A percentile compares a stretch with the other conserved stretches of the same genome.
These are phyloP conservation scores for Pancytospora philotis DNA, from an alignment of 371 early-diverging fungal species.

Conservation along the genomic window DNA sequence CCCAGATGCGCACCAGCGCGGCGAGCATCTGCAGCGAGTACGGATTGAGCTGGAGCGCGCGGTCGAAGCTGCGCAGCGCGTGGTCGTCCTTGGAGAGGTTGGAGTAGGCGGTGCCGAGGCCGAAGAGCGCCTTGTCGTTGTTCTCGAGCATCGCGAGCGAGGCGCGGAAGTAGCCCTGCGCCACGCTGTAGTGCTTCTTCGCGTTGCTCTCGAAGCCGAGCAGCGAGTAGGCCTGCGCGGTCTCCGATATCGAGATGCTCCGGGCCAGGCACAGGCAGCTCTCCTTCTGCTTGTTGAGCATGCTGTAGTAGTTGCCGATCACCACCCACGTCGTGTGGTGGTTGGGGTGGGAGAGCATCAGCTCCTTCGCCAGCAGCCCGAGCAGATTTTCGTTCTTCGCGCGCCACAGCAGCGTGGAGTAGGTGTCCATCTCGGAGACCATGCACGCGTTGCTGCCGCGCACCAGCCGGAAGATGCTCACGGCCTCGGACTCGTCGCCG, in stretches of 20 bases:
- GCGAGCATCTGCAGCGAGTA: conserved; percentile 48
- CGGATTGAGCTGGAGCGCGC: conserved; percentile 48
- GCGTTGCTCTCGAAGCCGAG: conserved; percentile 58
- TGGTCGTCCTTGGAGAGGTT: conserved; percentile 49
- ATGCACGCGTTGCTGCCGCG: conserved; percentile 46
- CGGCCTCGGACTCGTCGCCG: conserved; percentile 19
- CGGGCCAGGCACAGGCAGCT: conserved; percentile 51
- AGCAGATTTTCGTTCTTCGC: conserved; percentile 42
- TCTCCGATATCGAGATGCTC: conserved; percentile 45
- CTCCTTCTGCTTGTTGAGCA: conserved; percentile 45
- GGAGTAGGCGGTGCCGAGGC: conserved; percentile 56
- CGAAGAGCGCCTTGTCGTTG: conserved; percentile 57
- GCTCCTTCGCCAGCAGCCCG: conserved; percentile 48
- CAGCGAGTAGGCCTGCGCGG: conserved; percentile 51
- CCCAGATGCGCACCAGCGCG: conserved; percentile 50
- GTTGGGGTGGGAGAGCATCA: conserved; percentile 42
- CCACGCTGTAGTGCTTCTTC: conserved; percentile 51
- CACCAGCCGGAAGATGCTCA: conserved; percentile 44
- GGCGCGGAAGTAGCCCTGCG: conserved; percentile 50
- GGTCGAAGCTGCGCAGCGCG: conserved; percentile 49
- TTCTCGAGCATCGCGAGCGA: conserved; percentile 46
- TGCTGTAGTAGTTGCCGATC: conserved; percentile 58
- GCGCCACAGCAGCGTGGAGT: conserved; percentile 58
- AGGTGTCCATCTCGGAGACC: conserved; percentile 54
- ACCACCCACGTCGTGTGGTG: conserved; percentile 53